Evolutionary conservation across 768 basidiomycete species (phyloP), one percentile per base, ranked within the genome.

Genomic region (Rhodotorula toruloides): DNA sequence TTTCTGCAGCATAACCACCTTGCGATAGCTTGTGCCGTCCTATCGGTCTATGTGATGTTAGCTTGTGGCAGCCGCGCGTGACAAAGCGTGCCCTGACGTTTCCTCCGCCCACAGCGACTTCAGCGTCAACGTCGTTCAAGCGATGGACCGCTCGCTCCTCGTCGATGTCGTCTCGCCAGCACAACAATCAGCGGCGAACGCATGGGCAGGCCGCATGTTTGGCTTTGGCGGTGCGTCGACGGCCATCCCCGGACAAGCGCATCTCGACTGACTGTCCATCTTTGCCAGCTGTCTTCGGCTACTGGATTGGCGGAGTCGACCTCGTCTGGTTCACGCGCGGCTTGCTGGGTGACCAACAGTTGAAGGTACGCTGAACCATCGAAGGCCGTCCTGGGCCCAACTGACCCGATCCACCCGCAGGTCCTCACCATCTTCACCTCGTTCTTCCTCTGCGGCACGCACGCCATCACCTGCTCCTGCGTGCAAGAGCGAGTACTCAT

Each of bases 171-270:
- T 94, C 8, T 87, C 91, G 1, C 79, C 87, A 1, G 76, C 82
- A 2, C 80, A 84, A 32, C 93, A 98, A 76, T 85, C 91, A 11
- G 80, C 83, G 14, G 92, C 89, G 1, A 96, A 93, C 75, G 93
- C 93, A 0, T 98, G 93, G 93, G 93, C 91, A 1, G 90, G 89
- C 1, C 81, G 88, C n/a, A 93, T 96, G 90, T 79, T 88, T 50
- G 90, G 89, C 2, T 74, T 92, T 34, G 93, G 93, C 17, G 89
- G 52, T 54, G 12, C 34, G 52, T 39, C n/a, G n/a, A n/a, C n/a
- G n/a, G n/a, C n/a, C n/a, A n/a, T n/a, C n/a, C n/a, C n/a, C n/a
- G n/a, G n/a, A n/a, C n/a, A n/a, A n/a, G n/a, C n/a, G n/a, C n/a
- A n/a, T n/a, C 81, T 42, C 13, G 21, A 11, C 40, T 11, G 40